Conservation (phyloP, 805 yeast species). For the Hanseniaspora thailandica region DNA sequence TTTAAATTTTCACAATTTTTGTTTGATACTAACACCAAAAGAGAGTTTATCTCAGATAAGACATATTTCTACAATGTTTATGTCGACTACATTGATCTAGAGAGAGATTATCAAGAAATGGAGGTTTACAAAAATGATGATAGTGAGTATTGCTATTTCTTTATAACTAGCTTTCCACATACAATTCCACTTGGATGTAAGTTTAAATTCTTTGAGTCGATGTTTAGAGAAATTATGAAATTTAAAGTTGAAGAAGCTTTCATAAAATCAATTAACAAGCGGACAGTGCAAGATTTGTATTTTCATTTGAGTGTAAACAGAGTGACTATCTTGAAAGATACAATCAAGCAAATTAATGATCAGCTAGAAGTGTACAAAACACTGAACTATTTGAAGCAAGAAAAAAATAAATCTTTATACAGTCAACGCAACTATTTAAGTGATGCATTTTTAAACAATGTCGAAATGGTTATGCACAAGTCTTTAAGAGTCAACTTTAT, state of each 20-base stretch:
- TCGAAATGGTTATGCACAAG: conserved; percentile 49
- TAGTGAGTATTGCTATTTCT: background rate
- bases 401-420: background rate
- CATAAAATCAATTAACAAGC: conserved; percentile 54
- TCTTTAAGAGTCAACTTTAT: conserved; percentile 67
- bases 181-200: conserved; percentile 72
- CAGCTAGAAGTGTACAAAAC: background rate
- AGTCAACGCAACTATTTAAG: background rate
- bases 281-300: conserved; percentile 52
- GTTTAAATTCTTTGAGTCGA: conserved; percentile 68
- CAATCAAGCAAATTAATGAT: conserved; percentile 25
- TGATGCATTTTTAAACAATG: background rate
- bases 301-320: conserved; percentile 62
- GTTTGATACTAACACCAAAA: background rate
- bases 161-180: conserved; percentile 45
- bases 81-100: conserved; percentile 67
- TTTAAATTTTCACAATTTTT: background rate
- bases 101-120: conserved; percentile 79
- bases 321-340: conserved; percentile 56
- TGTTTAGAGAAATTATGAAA: conserved; percentile 71
- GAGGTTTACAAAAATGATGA: conserved; percentile 2
- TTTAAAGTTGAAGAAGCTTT: conserved; percentile 83
- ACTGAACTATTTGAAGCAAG: conserved; percentile 42
- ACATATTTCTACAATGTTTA: conserved; percentile 60
- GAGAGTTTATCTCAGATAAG: conserved; percentile 17